Base-by-base conservation (phyloP, 371 early-diverging fungal species). In the Rhizopus microsporus region DNA sequence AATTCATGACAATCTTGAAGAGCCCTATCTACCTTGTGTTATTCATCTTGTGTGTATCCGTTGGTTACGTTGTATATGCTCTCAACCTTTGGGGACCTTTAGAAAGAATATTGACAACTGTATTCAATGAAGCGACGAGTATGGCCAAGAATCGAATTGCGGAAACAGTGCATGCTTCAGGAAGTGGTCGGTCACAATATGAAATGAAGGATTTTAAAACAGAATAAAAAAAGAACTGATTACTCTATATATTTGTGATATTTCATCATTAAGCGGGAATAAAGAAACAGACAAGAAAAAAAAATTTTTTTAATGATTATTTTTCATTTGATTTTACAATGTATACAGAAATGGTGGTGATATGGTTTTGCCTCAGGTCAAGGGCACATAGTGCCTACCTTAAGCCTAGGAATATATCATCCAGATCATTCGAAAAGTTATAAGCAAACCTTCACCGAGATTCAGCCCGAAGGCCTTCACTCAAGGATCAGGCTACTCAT, bases 1-100 rank as follows among this genome's bases (percentile, higher is more conserved):
- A 97, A 69, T 87, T 94, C 37, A 83, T 92, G 79, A 61, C 89
- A 0, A 80, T 97, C 13, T 61, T 96, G 56, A 80, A 76, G 44
- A 94, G 86, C 61, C 97, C 97, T 8, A 29, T 95, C 16, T 93
- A 92, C 54, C 62, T 95, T 51, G 60, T 88, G 32, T 63, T 92
- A 10, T 69, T 78, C 29, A 71, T 85, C 0, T 15, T 78, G 16
- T 61, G 64, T 13, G 57, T 75, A 8, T 64, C 86, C 54, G 58
- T 84, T 17, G 88, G 83, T 33, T 78, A 78, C 37, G 77, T 85
- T 3, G 67, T 91, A 43, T 86, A 85, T 59, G 75, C 77, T 32
- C 70, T 91, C 49, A 84, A 88, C 4, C 64, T 91, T 51, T 78
- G 85, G 82, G 85, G 89, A 3, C 88, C 90, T 5, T 74, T 82